Evolutionary conservation across 1,284 basidiomycete genomes (phyloP).

Genomic region (Apiotrichum gracile): DNA sequence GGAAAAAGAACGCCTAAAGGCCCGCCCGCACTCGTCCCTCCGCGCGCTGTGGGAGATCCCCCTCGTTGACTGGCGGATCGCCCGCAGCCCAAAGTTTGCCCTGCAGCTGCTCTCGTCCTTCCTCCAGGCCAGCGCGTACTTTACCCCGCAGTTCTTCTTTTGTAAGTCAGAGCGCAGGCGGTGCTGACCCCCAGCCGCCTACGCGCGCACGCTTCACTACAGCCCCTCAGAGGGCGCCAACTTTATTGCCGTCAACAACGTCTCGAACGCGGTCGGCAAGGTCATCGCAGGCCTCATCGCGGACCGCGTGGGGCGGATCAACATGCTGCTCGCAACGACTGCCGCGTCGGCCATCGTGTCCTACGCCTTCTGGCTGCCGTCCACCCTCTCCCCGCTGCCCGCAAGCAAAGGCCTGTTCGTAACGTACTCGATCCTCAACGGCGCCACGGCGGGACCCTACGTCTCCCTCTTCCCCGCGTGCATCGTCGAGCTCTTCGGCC

Average conservation of each 20-base stretch:
- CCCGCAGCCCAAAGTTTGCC: constrained; percentile 18
- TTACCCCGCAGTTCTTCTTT: constrained; percentile 35
- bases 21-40: background rate
- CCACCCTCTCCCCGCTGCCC: constrained; percentile 8
- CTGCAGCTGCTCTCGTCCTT: constrained; percentile 20
- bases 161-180: background rate
- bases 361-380: constrained; percentile 31
- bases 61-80: constrained; percentile 27
- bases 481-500: constrained; percentile 33
- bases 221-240: constrained; percentile 19
- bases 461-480: constrained; percentile 34
- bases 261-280: constrained; percentile 35
- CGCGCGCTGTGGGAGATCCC: constrained; percentile 17
- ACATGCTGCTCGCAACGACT: constrained; percentile 37
- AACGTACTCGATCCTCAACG: constrained; percentile 27
- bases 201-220: constrained; percentile 25
- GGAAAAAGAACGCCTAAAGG: constrained; percentile 4
- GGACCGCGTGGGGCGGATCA: constrained; percentile 38
- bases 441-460: constrained; percentile 24
- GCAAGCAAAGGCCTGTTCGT: constrained; percentile 25
- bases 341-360: constrained; percentile 26
- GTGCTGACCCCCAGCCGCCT: constrained; percentile 9
- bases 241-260: constrained; percentile 32
- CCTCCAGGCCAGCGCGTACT: constrained; percentile 29
- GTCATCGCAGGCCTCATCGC: constrained; percentile 38